phyloP scores from a whole-genome alignment of 2,329 filamentous ascomycete genomes.

The Penicillium freii region DNA sequence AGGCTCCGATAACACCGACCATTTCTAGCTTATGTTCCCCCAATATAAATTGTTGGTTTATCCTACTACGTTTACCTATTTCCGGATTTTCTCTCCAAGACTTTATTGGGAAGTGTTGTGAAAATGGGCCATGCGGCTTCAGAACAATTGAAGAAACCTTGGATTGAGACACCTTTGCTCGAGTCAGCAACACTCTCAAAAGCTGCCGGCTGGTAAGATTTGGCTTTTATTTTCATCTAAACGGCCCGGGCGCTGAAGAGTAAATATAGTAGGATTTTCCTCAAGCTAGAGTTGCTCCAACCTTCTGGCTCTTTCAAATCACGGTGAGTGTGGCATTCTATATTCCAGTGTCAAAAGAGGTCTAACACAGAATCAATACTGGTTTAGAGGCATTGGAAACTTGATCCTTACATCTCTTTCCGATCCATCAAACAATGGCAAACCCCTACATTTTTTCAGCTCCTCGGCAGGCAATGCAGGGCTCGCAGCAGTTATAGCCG shows the following conservation, averaged over 20 bases:
- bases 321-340: slow-evolving; percentile 36
- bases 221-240: not conserved
- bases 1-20: too few relatives aligned
- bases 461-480: slow-evolving; percentile 80
- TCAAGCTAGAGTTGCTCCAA: slow-evolving; percentile 79
- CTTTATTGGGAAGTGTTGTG: not conserved
- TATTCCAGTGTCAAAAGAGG: not conserved
- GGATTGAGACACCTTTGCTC: slow-evolving; percentile 42
- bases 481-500: slow-evolving; percentile 71
- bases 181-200: slow-evolving; percentile 39
- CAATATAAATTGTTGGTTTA: too few relatives aligned
- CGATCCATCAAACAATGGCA: slow-evolving; percentile 26
- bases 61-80: not conserved
- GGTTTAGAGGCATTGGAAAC: slow-evolving; percentile 38
- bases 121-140: not conserved
- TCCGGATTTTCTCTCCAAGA: too few relatives aligned
- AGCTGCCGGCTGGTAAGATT: slow-evolving; percentile 38
- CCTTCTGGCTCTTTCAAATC: slow-evolving; percentile 82
- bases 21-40: too few relatives aligned
- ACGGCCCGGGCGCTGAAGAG: not conserved
- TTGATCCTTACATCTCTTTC: slow-evolving; percentile 31
- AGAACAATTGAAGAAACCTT: slow-evolving; percentile 27
- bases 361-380: not conserved
- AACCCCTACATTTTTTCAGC: slow-evolving; percentile 66
- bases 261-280: slow-evolving; percentile 63